Evolutionary conservation across 495 filamentous ascomycete genomes (phyloP).

Genomic region (Penicillium antarcticum): DNA sequence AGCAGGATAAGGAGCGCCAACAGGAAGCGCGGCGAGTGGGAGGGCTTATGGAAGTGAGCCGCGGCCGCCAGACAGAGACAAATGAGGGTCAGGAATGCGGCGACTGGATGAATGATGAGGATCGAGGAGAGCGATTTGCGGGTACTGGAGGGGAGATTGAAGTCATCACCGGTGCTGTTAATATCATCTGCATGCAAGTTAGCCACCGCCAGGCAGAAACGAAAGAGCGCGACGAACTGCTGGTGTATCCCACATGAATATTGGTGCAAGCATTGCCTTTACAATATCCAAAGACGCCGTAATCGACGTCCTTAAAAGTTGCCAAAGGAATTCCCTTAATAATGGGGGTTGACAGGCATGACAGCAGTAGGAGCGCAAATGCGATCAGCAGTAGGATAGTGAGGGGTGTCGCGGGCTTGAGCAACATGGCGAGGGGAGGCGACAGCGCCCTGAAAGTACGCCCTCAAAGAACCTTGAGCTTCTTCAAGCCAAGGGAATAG

Average conservation of each 20-base stretch:
- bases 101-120: conserved; percentile 88
- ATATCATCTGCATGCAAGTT: conserved; percentile 35
- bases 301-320: conserved; percentile 68
- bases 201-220: conserved; percentile 12
- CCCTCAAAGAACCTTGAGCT: conserved; percentile 2
- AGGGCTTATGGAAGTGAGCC: conserved; percentile 84
- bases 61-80: conserved; percentile 75
- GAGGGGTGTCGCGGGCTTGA: conserved; percentile 92
- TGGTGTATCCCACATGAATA: conserved; percentile 83
- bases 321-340: conserved; percentile 81
- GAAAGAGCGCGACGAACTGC: conserved; percentile 56
- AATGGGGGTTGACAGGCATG: conserved; percentile 91
- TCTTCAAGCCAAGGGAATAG: not conserved
- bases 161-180: conserved; percentile 48
- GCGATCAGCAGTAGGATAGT: conserved; percentile 80
- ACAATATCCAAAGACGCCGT: conserved; percentile 95
- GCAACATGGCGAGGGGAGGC: conserved; percentile 43
- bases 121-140: conserved; percentile 87
- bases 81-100: conserved; percentile 79
- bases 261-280: conserved; percentile 58
- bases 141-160: conserved; percentile 69
- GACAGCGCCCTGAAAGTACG: conserved; percentile 6
- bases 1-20: conserved; percentile 80
- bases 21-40: conserved; percentile 90
- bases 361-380: conserved; percentile 79